These are phyloP conservation scores for Orobanche coerulescens DNA, from an alignment of 257 asterid species.

Conservation along the genomic window DNA sequence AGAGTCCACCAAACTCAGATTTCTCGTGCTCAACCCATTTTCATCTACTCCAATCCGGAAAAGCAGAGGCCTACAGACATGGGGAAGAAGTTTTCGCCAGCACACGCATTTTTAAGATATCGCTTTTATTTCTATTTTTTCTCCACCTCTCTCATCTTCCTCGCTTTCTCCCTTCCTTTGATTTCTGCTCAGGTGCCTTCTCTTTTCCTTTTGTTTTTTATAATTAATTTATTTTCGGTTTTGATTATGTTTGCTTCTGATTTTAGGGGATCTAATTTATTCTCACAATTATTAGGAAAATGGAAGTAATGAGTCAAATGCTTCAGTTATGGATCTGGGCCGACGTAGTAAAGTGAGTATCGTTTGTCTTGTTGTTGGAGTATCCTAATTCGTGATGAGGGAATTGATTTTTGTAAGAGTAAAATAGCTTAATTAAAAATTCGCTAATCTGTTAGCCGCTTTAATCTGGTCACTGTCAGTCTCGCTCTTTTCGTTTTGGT, in stretches of 20 bases:
- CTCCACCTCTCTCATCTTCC: slow-evolving; percentile 19
- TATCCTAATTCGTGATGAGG: not conserved
- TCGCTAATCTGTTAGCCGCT: no score
- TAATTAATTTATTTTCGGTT: not conserved
- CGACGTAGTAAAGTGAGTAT: slow-evolving; percentile 56
- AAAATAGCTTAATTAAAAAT: not conserved
- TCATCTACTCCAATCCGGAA: not conserved
- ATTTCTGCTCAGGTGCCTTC: slow-evolving; percentile 28
- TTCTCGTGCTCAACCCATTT: not conserved
- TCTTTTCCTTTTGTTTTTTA: not conserved
- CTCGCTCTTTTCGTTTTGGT: not conserved
- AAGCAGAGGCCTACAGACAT: not conserved
- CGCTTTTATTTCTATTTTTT: slow-evolving; percentile 11
- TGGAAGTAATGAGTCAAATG: slow-evolving; percentile 29
- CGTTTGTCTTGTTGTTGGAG: not conserved
- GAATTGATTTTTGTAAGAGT: not conserved
- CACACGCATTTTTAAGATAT: no score
- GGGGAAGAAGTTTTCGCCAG: slow-evolving; percentile 10
- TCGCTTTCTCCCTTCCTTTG: slow-evolving; percentile 3
- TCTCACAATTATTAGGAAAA: slow-evolving; percentile 27
- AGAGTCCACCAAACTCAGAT: not conserved
- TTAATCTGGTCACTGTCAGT: not conserved
- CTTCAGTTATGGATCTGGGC: slow-evolving; percentile 45
- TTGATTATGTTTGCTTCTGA: slow-evolving; percentile 7
- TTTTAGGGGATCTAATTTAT: not conserved